Evolutionary conservation across 108 stramenopile species (phyloP).

Genomic region (Skeletonema tropicum): DNA sequence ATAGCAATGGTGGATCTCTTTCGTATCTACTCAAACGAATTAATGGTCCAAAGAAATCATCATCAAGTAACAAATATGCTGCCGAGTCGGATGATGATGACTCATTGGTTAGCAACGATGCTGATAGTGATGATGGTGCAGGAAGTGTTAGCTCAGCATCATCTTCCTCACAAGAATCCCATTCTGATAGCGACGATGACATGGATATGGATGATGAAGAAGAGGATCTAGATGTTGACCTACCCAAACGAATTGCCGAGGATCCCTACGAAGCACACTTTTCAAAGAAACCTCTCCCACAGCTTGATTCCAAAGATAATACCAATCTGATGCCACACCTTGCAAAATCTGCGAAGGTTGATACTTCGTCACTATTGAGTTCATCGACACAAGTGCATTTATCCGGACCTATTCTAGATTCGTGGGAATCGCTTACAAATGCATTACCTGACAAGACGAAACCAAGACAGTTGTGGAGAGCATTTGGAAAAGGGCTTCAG

Average conservation of each 20-base stretch:
- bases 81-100: conserved; percentile 11
- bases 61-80: conserved; percentile 6
- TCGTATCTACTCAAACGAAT: conserved; percentile 25
- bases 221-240: conserved; percentile 6
- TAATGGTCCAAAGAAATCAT: conserved; percentile 3
- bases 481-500: conserved; percentile 28
- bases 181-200: conserved; percentile 17
- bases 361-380: conserved; percentile 11
- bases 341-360: conserved; percentile 15
- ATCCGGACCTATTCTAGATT: conserved; percentile 34
- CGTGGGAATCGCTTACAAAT: conserved; percentile 13
- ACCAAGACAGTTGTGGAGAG: conserved; percentile 10
- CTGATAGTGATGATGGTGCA: conserved; percentile 30
- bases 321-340: conserved; percentile 9
- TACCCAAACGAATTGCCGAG: conserved; percentile 14
- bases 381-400: conserved; percentile 32
- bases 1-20: conserved; percentile 16
- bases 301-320: conserved; percentile 17
- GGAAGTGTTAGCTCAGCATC: conserved; percentile 11
- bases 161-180: background rate
- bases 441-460: background rate
- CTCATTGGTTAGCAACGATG: conserved; percentile 18
- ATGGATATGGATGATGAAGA: conserved; percentile 11
- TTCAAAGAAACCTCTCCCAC: conserved; percentile 28
- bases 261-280: conserved; percentile 54